Evolutionary conservation across 768 basidiomycete species (phyloP).

Genomic region (Panellus pusillus): DNA sequence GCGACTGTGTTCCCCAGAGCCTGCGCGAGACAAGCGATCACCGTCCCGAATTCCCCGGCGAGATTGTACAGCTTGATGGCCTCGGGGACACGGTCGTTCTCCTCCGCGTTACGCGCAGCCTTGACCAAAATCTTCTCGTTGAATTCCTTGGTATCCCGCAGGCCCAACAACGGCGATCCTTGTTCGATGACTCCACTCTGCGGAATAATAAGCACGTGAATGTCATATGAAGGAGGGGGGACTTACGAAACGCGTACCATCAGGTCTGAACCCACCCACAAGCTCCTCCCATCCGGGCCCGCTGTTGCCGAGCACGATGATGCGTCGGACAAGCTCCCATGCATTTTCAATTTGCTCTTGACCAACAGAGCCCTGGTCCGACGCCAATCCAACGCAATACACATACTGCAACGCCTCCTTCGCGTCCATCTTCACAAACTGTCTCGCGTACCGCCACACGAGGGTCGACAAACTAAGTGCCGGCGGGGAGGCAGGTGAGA

Average conservation of each 20-base stretch:
- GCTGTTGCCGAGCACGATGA: conserved; percentile 75
- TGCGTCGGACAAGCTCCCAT: conserved; percentile 77
- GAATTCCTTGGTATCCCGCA: conserved; percentile 66
- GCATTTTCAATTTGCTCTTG: conserved; percentile 81
- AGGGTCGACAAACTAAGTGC: conserved; percentile 81
- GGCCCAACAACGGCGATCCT: conserved; percentile 71
- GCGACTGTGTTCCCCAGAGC: conserved; percentile 84
- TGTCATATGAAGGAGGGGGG: not conserved
- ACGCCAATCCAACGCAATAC: conserved; percentile 77
- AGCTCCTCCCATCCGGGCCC: conserved; percentile 90
- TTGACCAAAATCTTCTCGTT: conserved; percentile 80
- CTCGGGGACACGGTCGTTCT: conserved; percentile 83
- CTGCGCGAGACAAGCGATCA: conserved; percentile 83
- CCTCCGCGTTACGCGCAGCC: conserved; percentile 79
- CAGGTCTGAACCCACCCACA: conserved; percentile 87
- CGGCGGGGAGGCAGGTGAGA: conserved; percentile 67
- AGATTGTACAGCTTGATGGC: conserved; percentile 96
- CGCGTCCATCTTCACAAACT: conserved; percentile 90
- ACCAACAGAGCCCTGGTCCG: conserved; percentile 74
- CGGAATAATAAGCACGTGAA: not conserved
- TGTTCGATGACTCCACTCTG: conserved; percentile 90
- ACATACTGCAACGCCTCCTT: conserved; percentile 95
- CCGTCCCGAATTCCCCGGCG: conserved; percentile 86
- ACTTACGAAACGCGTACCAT: conserved; percentile 88
- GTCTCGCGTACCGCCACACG: conserved; percentile 90